Percentiles rank a stretch among this genome's conserved stretches.
Conservation (phyloP, 306 rosid species). For the Fagus crenata region DNA sequence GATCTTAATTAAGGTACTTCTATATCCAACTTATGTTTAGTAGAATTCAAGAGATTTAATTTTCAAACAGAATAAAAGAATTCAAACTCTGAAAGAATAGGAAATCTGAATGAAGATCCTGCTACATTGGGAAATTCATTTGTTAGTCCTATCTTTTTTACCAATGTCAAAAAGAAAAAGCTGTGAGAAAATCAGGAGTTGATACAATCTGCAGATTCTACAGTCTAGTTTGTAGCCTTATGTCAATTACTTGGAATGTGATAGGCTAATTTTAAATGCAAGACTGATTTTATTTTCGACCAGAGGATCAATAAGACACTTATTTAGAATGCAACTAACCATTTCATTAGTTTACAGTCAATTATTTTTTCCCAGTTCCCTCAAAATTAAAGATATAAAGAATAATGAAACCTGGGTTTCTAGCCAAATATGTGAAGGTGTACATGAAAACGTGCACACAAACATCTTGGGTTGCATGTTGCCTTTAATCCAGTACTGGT, state of each 20-base stretch:
- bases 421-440: background rate
- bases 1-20: too few species aligned
- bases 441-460: background rate
- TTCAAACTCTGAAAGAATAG: background rate
- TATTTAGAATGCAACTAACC: background rate
- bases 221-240: background rate
- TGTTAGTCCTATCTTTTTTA: background rate
- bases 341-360: background rate
- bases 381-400: background rate
- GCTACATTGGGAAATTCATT: background rate
- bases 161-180: background rate
- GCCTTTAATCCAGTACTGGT: background rate
- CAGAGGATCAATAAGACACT: background rate
- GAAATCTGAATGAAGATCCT: background rate
- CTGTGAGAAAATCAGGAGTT: background rate
- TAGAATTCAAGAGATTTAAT: background rate
- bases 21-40: background rate
- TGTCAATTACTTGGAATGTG: background rate
- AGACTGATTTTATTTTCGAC: background rate
- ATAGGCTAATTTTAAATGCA: background rate
- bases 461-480: background rate
- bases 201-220: background rate
- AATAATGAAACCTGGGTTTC: background rate
- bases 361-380: background rate
- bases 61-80: background rate